Conservation (phyloP, 352 stramenopile genomes). For the Albugo laibachii region DNA sequence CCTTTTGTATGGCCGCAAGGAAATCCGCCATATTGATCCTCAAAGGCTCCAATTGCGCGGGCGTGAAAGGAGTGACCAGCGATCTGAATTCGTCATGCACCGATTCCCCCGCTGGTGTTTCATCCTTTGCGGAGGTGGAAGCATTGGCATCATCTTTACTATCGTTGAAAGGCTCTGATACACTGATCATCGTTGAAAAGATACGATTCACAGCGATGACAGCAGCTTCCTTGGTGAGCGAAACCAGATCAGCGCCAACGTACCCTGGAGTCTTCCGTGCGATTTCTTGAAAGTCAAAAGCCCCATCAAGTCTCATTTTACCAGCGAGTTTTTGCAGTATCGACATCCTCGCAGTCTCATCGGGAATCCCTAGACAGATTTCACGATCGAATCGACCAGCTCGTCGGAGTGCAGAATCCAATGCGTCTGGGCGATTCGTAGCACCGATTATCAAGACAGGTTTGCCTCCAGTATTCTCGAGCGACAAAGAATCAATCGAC, state of each 20-base stretch:
- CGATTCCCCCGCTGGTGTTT: constrained; percentile 9
- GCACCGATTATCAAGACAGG: constrained; percentile 95
- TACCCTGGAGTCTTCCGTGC: constrained; percentile 89
- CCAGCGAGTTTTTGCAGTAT: constrained; percentile 89
- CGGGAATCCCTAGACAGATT: constrained; percentile 94
- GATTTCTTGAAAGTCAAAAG: constrained; percentile 89
- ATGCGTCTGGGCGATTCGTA: constrained; percentile 92
- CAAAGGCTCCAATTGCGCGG: constrained; percentile 78
- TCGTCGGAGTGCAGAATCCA: constrained; percentile 91
- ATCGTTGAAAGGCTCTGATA: not conserved
- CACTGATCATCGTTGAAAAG: constrained; percentile 71
- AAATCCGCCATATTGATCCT: constrained; percentile 96
- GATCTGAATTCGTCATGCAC: constrained; percentile 34
- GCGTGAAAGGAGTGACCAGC: constrained; percentile 65
- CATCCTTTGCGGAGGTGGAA: not conserved
- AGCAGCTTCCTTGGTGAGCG: constrained; percentile 95
- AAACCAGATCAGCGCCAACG: constrained; percentile 94
- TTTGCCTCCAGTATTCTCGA: constrained; percentile 77
- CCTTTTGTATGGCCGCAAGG: constrained; percentile 85
- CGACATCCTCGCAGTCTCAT: constrained; percentile 84
- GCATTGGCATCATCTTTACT: not conserved
- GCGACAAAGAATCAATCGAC: constrained; percentile 79
- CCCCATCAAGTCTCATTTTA: constrained; percentile 86
- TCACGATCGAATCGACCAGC: constrained; percentile 97
- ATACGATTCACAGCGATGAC: constrained; percentile 96